Base-by-base conservation (phyloP, 257 asterid genomes). In the Solanum rostratum region DNA sequence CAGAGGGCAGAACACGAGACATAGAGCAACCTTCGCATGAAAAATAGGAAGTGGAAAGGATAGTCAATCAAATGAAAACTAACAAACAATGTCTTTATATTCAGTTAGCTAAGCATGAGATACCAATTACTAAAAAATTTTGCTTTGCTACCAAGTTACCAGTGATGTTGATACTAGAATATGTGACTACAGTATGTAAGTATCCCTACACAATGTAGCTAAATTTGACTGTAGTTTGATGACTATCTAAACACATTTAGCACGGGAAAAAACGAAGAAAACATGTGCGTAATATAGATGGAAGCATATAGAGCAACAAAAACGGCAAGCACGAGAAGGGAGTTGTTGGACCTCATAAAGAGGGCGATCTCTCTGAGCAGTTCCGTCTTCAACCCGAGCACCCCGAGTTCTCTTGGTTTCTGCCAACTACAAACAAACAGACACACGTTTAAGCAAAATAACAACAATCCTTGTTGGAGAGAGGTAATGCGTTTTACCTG, bases 351-450 rank as follows among this genome's bases (percentile, higher is more conserved):
- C 98, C 98, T 96, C 98, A 89, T 71, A 93, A 62, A 95, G 98
- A 27, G 99, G 78, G 87, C 98, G 91, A 84, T 95, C 98, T 86
- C 99, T 92, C 92, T 95, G 99, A 66, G 99, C 98, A 84, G 99
- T 96, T 54, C 99, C 99, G 79, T 96, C 99, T 15, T 96, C 99
- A 41, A 95, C 92, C 86, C 99, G 92, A 87, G 95, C 86, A 80
- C 99, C 98, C 62, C 98, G 91, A 83, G 87, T 91, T 86, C 86
- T 91, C 91, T 93, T 90, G 69, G 95, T 86, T 91, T 93, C 98
- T 88, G 91, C 91, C 91, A 96, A 90, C 98, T 95, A 92, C 88
- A 85, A 87, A 66, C n/a, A 66, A n/a, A 27, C 30, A 66, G 76
- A 62, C 10, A 8, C 13, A 10, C 14, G 19, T 39, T 83, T 2